A percentile compares a stretch with the other conserved stretches of the same genome.
phyloP scores from a whole-genome alignment of 2,329 filamentous ascomycete genomes.

The Penicillium sp. region DNA sequence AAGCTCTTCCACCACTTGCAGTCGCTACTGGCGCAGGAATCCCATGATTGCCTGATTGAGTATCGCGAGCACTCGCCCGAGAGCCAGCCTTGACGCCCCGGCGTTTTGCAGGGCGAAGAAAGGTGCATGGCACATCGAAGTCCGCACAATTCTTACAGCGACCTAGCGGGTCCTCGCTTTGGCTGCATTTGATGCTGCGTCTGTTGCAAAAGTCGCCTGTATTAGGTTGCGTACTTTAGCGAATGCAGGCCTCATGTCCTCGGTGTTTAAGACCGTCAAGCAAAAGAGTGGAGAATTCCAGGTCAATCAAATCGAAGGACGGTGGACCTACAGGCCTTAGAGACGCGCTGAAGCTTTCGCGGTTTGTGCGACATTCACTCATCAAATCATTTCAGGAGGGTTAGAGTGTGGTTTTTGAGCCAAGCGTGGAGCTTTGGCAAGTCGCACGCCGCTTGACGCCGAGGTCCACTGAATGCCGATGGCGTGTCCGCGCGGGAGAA shows the following conservation, averaged over 20 bases:
- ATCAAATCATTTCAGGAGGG: too few relatives aligned
- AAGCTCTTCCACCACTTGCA: conserved; percentile 10
- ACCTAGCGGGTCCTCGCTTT: conserved; percentile 36
- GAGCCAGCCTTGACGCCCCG: conserved; percentile 33
- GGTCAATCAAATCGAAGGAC: background rate
- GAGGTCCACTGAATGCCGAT: too few relatives aligned
- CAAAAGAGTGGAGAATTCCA: background rate
- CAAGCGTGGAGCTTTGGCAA: too few relatives aligned
- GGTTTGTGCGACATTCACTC: conserved; percentile 27
- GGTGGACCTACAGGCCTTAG: conserved; percentile 26
- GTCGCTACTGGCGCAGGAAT: background rate
- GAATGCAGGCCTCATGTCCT: background rate
- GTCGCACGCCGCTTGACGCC: too few relatives aligned
- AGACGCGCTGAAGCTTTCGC: conserved; percentile 29
- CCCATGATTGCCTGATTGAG: background rate
- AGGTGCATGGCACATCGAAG: conserved; percentile 54
- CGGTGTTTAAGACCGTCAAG: background rate
- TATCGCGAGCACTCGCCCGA: conserved; percentile 11
- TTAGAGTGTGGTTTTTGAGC: too few relatives aligned
- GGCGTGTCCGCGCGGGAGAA: too few relatives aligned
- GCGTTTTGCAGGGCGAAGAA: conserved; percentile 47
- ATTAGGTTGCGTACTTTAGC: conserved; percentile 1
- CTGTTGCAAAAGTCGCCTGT: conserved; percentile 53
- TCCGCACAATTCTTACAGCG: conserved; percentile 54
- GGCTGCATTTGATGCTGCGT: conserved; percentile 50